Evolutionary conservation across 2,329 filamentous ascomycete species (phyloP).

Genomic region (Reticulascus tulasneorum): DNA sequence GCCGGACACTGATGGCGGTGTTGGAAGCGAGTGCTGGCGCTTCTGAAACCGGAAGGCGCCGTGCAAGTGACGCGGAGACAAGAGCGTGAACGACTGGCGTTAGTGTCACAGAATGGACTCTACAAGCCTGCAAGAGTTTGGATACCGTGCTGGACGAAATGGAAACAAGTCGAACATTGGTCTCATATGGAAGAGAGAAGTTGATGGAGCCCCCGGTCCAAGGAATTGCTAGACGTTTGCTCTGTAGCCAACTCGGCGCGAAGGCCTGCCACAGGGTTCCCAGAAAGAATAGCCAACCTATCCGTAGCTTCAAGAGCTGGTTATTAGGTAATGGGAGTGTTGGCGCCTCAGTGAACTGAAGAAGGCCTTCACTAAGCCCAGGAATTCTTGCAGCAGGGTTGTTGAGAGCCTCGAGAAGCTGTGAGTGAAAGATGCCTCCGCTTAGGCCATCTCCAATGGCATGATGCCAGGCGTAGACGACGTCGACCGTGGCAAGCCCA

Average conservation of each 20-base stretch:
- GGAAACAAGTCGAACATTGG: slow-evolving; percentile 32
- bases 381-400: neutral
- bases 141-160: slow-evolving; percentile 24
- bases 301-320: slow-evolving; percentile 32
- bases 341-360: slow-evolving; percentile 26
- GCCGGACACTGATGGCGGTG: slow-evolving; percentile 43
- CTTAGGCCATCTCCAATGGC: slow-evolving; percentile 48
- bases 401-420: slow-evolving; percentile 40
- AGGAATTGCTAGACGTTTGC: slow-evolving; percentile 15
- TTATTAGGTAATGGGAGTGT: slow-evolving; percentile 36
- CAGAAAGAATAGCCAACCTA: slow-evolving; percentile 36
- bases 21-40: slow-evolving; percentile 29
- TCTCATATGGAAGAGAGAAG: slow-evolving; percentile 28
- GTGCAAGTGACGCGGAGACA: slow-evolving; percentile 34
- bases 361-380: slow-evolving; percentile 7
- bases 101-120: slow-evolving; percentile 38
- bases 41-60: slow-evolving; percentile 26
- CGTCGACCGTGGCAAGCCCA: slow-evolving; percentile 31
- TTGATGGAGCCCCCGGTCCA: slow-evolving; percentile 37
- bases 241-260: slow-evolving; percentile 33
- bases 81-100: slow-evolving; percentile 47
- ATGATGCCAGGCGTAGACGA: slow-evolving; percentile 50
- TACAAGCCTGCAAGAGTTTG: slow-evolving; percentile 33
- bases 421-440: slow-evolving; percentile 44
- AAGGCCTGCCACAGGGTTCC: slow-evolving; percentile 34